Percentiles rank a stretch among this genome's conserved stretches.
These are phyloP conservation scores for Wickerhamomyces bovis DNA, from an alignment of 805 yeast species.

Conservation along the genomic window DNA sequence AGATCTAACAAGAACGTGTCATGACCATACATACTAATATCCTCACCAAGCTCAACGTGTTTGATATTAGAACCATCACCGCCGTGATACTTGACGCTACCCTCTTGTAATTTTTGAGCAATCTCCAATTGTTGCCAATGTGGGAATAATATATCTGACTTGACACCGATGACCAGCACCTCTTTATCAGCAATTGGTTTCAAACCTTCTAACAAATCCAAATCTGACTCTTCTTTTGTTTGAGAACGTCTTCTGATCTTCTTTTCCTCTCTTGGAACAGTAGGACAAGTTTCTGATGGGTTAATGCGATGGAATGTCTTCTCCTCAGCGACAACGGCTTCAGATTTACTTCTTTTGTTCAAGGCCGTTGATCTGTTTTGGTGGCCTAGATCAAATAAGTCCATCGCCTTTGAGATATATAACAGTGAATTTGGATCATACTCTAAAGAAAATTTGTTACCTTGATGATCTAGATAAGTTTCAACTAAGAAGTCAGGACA, in stretches of 20 bases:
- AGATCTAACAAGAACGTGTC: constrained; percentile 82
- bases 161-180: constrained; percentile 83
- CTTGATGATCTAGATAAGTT: constrained; percentile 90
- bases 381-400: constrained; percentile 73
- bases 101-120: constrained; percentile 46
- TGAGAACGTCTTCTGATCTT: constrained; percentile 42
- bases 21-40: constrained; percentile 80
- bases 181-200: constrained; percentile 54
- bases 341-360: constrained; percentile 35
- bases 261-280: constrained; percentile 47
- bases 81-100: constrained; percentile 22
- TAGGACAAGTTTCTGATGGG: constrained; percentile 28
- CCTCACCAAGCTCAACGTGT: constrained; percentile 71
- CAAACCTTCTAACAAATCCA: constrained; percentile 66
- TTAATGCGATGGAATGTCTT: constrained; percentile 15
- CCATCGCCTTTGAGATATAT: constrained; percentile 92
- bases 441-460: constrained; percentile 87
- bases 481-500: constrained; percentile 93
- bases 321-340: constrained; percentile 23
- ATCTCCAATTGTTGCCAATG: constrained; percentile 92
- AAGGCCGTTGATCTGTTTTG: constrained; percentile 39
- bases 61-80: constrained; percentile 37
- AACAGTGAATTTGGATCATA: constrained; percentile 87
- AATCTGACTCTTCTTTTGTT: constrained; percentile 47
- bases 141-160: constrained; percentile 86